Evolutionary conservation across 176 grass and related monocot genomes (phyloP).

Genomic region (Carex cristatella): DNA sequence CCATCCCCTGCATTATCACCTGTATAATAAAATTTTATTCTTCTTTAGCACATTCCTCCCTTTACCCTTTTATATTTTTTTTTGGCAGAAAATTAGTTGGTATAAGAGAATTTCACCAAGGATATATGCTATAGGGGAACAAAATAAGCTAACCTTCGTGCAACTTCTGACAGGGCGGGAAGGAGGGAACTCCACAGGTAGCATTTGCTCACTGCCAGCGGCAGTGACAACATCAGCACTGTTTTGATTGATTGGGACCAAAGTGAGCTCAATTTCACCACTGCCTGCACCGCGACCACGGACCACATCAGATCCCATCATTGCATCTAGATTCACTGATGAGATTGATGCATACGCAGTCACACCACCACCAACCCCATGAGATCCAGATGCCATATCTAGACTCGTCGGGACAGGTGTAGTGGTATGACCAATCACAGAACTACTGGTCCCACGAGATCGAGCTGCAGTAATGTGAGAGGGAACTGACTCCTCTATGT

Average conservation of each 20-base stretch:
- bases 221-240: conserved; percentile 41
- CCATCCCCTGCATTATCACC: conserved; percentile 95
- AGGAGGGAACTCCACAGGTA: conserved; percentile 43
- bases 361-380: background rate
- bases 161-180: conserved; percentile 78
- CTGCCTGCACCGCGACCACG: conserved; percentile 10
- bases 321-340: background rate
- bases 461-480: background rate
- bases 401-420: background rate
- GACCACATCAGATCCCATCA: background rate
- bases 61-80: background rate
- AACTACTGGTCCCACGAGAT: background rate
- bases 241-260: conserved; percentile 26
- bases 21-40: conserved; percentile 31
- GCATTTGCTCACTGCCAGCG: conserved; percentile 39
- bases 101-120: background rate
- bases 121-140: background rate
- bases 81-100: background rate
- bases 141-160: conserved; percentile 58
- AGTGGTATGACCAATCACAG: background rate
- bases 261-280: conserved; percentile 37
- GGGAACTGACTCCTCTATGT: background rate
- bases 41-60: background rate
- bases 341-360: background rate
- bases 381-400: background rate